These are phyloP conservation scores for Inga oerstediana DNA, from an alignment of 306 rosid species.

Conservation along the genomic window DNA sequence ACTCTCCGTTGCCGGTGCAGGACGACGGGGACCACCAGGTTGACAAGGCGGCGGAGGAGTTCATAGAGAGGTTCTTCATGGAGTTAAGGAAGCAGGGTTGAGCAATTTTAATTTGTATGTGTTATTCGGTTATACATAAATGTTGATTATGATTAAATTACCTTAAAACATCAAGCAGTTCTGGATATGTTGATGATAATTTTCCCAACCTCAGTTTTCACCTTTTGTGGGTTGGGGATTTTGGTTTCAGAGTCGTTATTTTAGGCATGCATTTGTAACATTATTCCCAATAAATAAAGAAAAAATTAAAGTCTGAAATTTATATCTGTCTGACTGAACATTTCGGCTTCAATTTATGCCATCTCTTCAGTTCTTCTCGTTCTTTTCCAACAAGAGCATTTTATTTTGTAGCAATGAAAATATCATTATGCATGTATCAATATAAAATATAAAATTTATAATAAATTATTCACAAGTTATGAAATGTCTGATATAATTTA, in stretches of 20 bases:
- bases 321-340: too few relatives aligned
- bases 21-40: conserved; percentile 51
- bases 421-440: too few relatives aligned
- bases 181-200: background rate
- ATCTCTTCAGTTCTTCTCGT: too few relatives aligned
- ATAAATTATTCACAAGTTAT: background rate
- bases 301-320: too few relatives aligned
- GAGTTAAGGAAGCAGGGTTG: conserved; percentile 51
- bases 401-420: too few relatives aligned
- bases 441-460: too few relatives aligned
- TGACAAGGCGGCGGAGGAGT: conserved; percentile 85
- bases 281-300: conserved; percentile 2
- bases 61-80: conserved; percentile 76
- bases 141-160: background rate
- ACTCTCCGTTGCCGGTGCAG: conserved; percentile 81
- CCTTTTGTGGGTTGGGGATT: background rate
- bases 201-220: background rate
- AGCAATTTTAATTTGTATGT: background rate
- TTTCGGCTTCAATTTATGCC: too few relatives aligned
- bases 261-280: background rate
- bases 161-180: background rate
- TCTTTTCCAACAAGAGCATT: too few relatives aligned
- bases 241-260: background rate
- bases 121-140: background rate
- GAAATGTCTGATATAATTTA: too few relatives aligned